phyloP scores from a whole-genome alignment of 2,329 filamentous ascomycete genomes.

The Hypoxylon sp. region DNA sequence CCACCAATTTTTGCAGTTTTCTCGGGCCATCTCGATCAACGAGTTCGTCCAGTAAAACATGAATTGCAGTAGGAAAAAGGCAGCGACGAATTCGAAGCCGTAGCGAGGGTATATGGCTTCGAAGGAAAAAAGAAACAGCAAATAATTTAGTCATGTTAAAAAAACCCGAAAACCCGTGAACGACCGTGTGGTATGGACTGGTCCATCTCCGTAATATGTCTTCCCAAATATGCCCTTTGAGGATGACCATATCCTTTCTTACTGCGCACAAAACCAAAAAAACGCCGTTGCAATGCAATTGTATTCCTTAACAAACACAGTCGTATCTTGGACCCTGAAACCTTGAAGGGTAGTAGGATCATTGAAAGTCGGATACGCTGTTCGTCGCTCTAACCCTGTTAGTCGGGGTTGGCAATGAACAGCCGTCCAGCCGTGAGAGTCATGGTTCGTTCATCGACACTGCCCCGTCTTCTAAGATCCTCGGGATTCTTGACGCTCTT shows the following conservation, averaged over 20 bases:
- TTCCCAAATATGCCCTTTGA: conserved; percentile 36
- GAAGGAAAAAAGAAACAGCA: conserved; percentile 28
- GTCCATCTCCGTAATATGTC: conserved; percentile 32
- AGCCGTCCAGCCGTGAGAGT: conserved; percentile 79
- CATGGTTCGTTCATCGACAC: conserved; percentile 84
- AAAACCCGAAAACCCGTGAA: conserved; percentile 30
- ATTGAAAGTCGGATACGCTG: neutral
- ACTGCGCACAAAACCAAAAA: conserved; percentile 34
- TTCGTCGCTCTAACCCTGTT: conserved; percentile 42
- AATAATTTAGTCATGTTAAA: no score
- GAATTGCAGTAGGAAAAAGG: conserved; percentile 25
- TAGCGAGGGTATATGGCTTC: conserved; percentile 50
- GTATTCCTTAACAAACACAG: conserved; percentile 23
- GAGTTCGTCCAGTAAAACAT: conserved; percentile 32
- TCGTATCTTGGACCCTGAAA: conserved; percentile 25
- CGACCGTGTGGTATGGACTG: conserved; percentile 44
- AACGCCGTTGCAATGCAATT: conserved; percentile 49
- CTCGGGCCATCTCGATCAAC: conserved; percentile 34
- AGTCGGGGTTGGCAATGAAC: conserved; percentile 88
- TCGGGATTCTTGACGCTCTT: conserved; percentile 76
- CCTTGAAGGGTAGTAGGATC: conserved; percentile 6
- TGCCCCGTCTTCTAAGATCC: conserved; percentile 80
- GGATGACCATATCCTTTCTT: conserved; percentile 34
- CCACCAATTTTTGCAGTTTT: conserved; percentile 9
- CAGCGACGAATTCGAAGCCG: conserved; percentile 37